Conservation (phyloP, 257 asterid genomes). For the Ocimum tenuiflorum region DNA sequence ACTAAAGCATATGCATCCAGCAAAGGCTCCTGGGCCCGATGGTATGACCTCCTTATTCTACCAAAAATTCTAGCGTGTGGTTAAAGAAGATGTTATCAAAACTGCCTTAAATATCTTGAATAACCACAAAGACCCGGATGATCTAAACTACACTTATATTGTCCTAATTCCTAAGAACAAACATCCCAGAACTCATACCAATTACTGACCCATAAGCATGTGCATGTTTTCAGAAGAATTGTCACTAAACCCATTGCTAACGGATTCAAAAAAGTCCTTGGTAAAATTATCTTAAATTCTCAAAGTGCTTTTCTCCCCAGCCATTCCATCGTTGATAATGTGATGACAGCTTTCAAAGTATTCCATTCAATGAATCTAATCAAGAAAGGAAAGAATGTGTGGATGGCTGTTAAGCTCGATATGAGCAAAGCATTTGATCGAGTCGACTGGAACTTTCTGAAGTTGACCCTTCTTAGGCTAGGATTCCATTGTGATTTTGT, state of each 20-base stretch:
- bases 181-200: too few relatives aligned
- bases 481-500: not conserved
- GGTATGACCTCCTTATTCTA: not conserved
- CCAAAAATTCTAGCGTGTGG: not conserved
- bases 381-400: too few relatives aligned
- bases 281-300: not conserved
- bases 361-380: too few relatives aligned
- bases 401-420: too few relatives aligned
- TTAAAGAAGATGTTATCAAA: not conserved
- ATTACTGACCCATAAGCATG: not conserved
- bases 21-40: not conserved
- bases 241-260: not conserved
- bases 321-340: too few relatives aligned
- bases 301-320: not conserved
- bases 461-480: not conserved
- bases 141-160: too few relatives aligned
- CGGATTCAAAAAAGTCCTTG: too few relatives aligned
- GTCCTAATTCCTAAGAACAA: too few relatives aligned
- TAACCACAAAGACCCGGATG: too few relatives aligned
- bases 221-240: not conserved
- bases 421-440: too few relatives aligned
- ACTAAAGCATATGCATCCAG: not conserved
- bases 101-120: not conserved
- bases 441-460: too few relatives aligned
- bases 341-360: not conserved